Percentiles rank a stretch among this genome's conserved stretches.
phyloP scores from a whole-genome alignment of 768 basidiomycete genomes.

The Chalciporus pseudorubinellus region DNA sequence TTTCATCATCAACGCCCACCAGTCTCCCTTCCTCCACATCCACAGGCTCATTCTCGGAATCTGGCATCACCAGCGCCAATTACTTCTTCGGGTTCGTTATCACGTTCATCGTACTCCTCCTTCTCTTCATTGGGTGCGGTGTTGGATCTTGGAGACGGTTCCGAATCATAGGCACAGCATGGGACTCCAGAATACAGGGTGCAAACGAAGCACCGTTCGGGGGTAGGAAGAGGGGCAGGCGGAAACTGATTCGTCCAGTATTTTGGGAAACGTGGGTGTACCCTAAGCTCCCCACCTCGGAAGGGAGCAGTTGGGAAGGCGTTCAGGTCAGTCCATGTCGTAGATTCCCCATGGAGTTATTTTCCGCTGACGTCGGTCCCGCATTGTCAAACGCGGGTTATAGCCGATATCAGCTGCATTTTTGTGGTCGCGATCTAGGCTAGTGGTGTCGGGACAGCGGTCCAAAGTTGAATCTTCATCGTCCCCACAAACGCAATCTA shows the following conservation, averaged over 20 bases:
- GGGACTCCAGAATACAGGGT: constrained; percentile 19
- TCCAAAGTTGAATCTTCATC: neutral
- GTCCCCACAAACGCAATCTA: neutral
- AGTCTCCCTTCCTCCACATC: neutral
- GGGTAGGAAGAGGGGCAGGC: constrained; percentile 15
- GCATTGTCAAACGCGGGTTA: neutral
- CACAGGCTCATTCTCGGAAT: neutral
- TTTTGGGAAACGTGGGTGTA: constrained; percentile 23
- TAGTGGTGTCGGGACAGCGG: neutral
- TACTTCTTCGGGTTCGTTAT: constrained; percentile 35
- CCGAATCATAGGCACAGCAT: constrained; percentile 15
- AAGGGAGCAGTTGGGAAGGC: constrained; percentile 10
- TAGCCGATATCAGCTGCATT: constrained; percentile 25
- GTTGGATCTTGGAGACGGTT: constrained; percentile 45
- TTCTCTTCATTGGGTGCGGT: constrained; percentile 52
- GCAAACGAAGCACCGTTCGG: constrained; percentile 9
- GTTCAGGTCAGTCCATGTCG: constrained; percentile 21
- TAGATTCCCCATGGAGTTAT: neutral
- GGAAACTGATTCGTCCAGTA: constrained; percentile 15
- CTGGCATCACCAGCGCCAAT: constrained; percentile 20
- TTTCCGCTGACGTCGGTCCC: neutral
- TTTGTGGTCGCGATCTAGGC: constrained; percentile 16
- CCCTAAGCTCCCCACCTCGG: neutral
- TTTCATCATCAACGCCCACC: neutral
- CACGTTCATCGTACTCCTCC: constrained; percentile 35